These are phyloP conservation scores for Hydnum rufescens DNA, from an alignment of 768 basidiomycete genomes.

Conservation along the genomic window DNA sequence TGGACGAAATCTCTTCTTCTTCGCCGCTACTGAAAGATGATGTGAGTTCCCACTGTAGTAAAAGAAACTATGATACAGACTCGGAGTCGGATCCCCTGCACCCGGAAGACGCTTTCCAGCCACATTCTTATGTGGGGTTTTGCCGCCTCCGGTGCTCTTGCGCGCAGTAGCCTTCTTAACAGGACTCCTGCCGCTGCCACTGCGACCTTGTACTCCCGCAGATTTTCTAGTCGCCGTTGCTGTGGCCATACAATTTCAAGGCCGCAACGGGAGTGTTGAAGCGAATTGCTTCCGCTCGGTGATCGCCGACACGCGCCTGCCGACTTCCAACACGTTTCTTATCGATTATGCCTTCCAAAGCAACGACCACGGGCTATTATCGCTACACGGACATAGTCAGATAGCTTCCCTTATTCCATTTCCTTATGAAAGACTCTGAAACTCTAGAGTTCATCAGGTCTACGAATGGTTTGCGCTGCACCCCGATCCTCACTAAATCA, in stretches of 20 bases:
- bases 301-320: too few species aligned
- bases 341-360: too few species aligned
- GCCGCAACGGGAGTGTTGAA: too few species aligned
- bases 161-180: constrained; percentile 52
- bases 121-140: constrained; percentile 21
- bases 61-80: neutral
- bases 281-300: too few species aligned
- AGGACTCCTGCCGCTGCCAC: too few species aligned
- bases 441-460: neutral
- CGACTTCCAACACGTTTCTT: too few species aligned
- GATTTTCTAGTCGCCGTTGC: too few species aligned
- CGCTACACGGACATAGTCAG: constrained; percentile 53
- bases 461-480: constrained; percentile 6
- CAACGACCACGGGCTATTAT: constrained; percentile 11
- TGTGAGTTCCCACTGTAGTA: neutral
- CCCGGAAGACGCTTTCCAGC: neutral
- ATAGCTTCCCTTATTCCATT: too few species aligned
- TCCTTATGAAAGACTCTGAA: neutral
- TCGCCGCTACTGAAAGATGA: neutral
- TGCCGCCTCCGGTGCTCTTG: constrained; percentile 60
- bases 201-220: too few species aligned
- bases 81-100: neutral
- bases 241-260: too few species aligned
- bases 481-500: too few species aligned
- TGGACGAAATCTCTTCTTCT: constrained; percentile 61